These are phyloP conservation scores for Margaritispora aquatica DNA, from an alignment of 495 filamentous ascomycete species.

Conservation along the genomic window DNA sequence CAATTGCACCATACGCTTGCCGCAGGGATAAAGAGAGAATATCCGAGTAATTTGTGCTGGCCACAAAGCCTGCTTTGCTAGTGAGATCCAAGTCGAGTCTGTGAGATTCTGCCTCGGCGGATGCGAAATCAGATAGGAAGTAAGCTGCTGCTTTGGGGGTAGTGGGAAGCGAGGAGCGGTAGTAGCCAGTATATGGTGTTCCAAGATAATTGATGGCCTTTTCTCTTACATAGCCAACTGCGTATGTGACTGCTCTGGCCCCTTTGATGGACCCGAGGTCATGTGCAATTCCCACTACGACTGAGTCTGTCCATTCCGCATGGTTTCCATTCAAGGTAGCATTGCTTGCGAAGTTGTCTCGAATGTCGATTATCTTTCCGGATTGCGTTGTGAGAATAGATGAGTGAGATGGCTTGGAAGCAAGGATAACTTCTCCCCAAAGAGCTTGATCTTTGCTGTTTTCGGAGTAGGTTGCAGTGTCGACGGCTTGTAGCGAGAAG, in stretches of 20 bases:
- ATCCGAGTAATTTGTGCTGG: constrained; percentile 65
- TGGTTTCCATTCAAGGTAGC: not conserved
- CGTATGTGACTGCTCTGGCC: constrained; percentile 26
- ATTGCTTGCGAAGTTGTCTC: not conserved
- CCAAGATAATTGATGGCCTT: constrained; percentile 43
- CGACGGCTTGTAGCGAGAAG: not conserved
- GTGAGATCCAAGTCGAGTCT: constrained; percentile 31
- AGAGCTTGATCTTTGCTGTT: not conserved
- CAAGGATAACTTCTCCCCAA: not conserved
- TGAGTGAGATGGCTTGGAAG: not conserved
- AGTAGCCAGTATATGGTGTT: constrained; percentile 38
- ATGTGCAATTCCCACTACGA: not conserved
- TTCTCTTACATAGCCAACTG: constrained; percentile 40
- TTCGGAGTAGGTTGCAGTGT: not conserved
- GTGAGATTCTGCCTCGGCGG: constrained; percentile 30
- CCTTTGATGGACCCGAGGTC: constrained; percentile 3
- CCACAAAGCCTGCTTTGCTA: constrained; percentile 29
- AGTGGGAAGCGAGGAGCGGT: constrained; percentile 31
- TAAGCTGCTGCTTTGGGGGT: constrained; percentile 28
- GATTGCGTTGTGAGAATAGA: not conserved
- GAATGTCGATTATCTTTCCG: not conserved
- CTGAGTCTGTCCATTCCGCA: not conserved
- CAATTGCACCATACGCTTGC: constrained; percentile 79
- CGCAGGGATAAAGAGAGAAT: constrained; percentile 77
- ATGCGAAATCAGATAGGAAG: constrained; percentile 40